Percentiles rank a stretch among this genome's conserved stretches.
Conservation (phyloP, 257 asterid species). For the Verbascum thapsus region DNA sequence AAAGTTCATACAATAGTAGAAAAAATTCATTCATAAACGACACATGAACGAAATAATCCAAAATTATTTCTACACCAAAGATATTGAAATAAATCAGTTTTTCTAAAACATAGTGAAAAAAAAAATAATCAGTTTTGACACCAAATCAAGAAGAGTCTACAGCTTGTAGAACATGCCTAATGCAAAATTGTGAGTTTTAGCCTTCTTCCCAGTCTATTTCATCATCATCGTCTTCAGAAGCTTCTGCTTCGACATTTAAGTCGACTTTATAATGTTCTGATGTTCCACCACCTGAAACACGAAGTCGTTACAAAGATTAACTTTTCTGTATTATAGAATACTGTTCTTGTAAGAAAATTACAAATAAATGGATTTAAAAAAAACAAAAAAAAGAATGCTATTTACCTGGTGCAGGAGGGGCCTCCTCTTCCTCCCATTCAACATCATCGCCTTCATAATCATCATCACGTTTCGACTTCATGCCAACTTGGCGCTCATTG, state of each 20-base stretch:
- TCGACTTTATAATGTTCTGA: slow-evolving; percentile 60
- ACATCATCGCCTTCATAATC: slow-evolving; percentile 61
- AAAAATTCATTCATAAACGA: too few relatives aligned
- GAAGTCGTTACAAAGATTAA: too few relatives aligned
- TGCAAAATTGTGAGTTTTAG: slow-evolving; percentile 26
- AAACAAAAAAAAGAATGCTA: slow-evolving; percentile 11
- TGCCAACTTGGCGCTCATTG: slow-evolving; percentile 77
- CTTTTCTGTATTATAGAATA: too few relatives aligned
- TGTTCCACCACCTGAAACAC: slow-evolving; percentile 41
- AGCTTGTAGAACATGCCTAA: not conserved
- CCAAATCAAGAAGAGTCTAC: not conserved
- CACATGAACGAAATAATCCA: too few relatives aligned
- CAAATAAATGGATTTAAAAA: not conserved
- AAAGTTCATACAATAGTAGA: too few relatives aligned
- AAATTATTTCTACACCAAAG: too few relatives aligned
- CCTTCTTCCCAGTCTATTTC: slow-evolving; percentile 88
- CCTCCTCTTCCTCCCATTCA: slow-evolving; percentile 74
- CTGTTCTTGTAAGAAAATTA: too few relatives aligned
- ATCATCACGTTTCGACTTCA: slow-evolving; percentile 69
- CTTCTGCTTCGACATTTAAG: slow-evolving; percentile 76
- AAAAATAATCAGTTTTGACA: not conserved
- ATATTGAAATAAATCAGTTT: too few relatives aligned
- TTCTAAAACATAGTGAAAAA: too few relatives aligned
- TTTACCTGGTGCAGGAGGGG: slow-evolving; percentile 62
- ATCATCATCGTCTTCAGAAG: slow-evolving; percentile 60